Evolutionary conservation across 2,329 filamentous ascomycete genomes (phyloP), one percentile per base, ranked within the genome.

Genomic region (Knoxdaviesia proteae): DNA sequence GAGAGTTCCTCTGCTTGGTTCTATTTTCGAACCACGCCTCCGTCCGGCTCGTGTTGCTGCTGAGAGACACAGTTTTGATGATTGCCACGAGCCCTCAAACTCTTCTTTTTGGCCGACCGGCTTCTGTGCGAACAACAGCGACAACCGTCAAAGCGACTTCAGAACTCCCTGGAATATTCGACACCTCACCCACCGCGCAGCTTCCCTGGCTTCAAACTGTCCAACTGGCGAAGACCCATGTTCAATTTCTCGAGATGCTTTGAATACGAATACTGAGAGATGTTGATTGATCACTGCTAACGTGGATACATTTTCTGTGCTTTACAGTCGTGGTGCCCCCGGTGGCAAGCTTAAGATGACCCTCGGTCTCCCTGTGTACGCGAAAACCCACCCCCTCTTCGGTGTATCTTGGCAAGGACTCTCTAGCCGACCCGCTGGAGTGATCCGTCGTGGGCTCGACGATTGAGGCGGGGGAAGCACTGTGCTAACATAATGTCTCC

Each of bases 341-440:
- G 90, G 90, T 78, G 92, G 92, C 83, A 98, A 98, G 83, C 83
- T 96, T 61, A 96, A 94, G 83, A 98, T 98, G 90, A 94, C 90
- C 67, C 84, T 98, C 69, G 90, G 84, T 94, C 86, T 98, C 61
- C 90, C 90, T 70, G 86, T 94, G 87, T 94, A 93, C 67, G 86
- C 83, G 6, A 6, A 20, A 8, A 39, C 37, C 37, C 37, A 39
- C 44, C 36, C 34, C 45, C 38, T 34, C 31, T 32, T n/a, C 40
- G 31, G 32, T 11, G 36, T 36, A 32, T 31, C 36, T 29, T 29
- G 31, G 7, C 31, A 44, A 42, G 7, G 4, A 42, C 29, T 20
- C 34, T 36, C 32, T n/a, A 36, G n/a, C 35, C 7, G 29, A 8
- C 20, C 33, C n/a, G 31, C 20, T 11, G 32, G 32, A 29, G 42